Percentiles rank a stretch among this genome's conserved stretches.
Conservation (phyloP, 2,329 filamentous ascomycete species). For the Cladosporium sp. region DNA sequence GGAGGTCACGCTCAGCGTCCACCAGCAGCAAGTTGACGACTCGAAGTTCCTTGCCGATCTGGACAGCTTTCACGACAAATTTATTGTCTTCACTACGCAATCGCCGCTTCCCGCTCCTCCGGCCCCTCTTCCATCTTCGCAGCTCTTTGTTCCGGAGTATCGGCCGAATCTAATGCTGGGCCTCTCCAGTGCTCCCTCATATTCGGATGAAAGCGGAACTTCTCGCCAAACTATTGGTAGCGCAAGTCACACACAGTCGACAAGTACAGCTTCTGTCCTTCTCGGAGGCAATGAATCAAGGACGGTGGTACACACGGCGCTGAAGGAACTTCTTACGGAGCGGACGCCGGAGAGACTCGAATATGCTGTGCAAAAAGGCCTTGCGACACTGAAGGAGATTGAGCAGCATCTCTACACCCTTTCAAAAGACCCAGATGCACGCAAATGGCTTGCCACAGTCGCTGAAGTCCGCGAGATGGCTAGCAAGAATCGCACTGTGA, state of each 20-base stretch:
- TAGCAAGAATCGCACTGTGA: constrained; percentile 39
- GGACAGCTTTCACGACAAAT: not conserved
- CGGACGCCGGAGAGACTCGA: constrained; percentile 33
- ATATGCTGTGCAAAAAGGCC: constrained; percentile 33
- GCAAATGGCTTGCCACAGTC: constrained; percentile 39
- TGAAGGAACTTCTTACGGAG: constrained; percentile 31
- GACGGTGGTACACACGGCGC: constrained; percentile 11
- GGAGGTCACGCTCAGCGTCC: not conserved
- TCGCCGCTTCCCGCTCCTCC: not conserved
- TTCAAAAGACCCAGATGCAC: constrained; percentile 26
- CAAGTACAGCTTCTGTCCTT: not conserved
- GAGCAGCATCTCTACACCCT: constrained; percentile 27
- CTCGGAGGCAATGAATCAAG: constrained; percentile 5
- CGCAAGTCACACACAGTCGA: not conserved
- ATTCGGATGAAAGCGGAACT: no score
- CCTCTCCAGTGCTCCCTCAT: no score
- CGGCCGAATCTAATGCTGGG: not conserved
- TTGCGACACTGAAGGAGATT: constrained; percentile 33
- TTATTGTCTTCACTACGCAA: constrained; percentile 1
- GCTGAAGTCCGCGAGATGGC: constrained; percentile 36
- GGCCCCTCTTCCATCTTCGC: no score
- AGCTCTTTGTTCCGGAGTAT: no score
- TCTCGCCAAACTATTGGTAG: not conserved
- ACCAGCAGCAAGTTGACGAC: not conserved
- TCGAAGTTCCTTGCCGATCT: not conserved